phyloP scores from a whole-genome alignment of 2,329 filamentous ascomycete species.

The Fusarium equiseti region DNA sequence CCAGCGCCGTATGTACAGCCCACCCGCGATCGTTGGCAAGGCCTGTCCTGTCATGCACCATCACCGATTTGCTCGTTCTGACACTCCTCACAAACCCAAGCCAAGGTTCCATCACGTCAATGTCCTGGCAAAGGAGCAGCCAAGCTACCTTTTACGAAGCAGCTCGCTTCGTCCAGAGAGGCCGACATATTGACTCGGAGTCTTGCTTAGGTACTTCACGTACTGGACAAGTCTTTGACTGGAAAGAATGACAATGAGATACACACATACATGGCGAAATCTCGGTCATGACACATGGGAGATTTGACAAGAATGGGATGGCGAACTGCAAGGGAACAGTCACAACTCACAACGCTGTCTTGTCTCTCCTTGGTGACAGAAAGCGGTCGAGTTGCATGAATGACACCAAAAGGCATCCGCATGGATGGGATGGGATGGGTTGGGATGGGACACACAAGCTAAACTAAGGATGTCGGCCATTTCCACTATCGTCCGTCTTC shows the following conservation, averaged over 20 bases:
- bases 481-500: conserved; percentile 32
- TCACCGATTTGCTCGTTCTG: conserved; percentile 1
- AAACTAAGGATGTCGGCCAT: conserved; percentile 34
- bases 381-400: conserved; percentile 39
- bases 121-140: neutral
- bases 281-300: neutral
- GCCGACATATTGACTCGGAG: neutral
- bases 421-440: conserved; percentile 21
- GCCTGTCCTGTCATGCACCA: conserved; percentile 30
- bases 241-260: neutral
- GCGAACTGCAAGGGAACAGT: conserved; percentile 14
- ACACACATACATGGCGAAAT: neutral
- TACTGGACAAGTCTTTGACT: neutral
- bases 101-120: neutral
- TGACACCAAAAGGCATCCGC: conserved; percentile 35
- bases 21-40: conserved; percentile 22
- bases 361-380: neutral
- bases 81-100: neutral
- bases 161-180: neutral
- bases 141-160: neutral
- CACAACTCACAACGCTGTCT: neutral
- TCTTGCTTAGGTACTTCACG: neutral
- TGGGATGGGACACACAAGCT: conserved; percentile 24
- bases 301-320: neutral
- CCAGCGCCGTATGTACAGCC: conserved; percentile 26